These are phyloP conservation scores for Fusarium mangiferae DNA, from an alignment of 2,329 filamentous ascomycete genomes.

Conservation along the genomic window DNA sequence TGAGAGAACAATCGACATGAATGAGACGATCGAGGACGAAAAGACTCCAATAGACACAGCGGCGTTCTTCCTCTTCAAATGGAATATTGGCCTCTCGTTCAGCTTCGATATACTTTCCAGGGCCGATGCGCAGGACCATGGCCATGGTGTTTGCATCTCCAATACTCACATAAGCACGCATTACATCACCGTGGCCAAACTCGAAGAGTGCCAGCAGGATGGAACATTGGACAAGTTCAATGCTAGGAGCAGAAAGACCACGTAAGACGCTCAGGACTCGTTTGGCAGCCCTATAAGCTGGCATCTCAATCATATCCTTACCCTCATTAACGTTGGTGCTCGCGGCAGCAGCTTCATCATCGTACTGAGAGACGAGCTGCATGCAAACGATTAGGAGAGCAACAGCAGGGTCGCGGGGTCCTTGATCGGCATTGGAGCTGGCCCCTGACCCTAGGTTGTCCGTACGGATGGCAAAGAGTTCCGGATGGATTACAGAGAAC, in stretches of 20 bases:
- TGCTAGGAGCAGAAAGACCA: slow-evolving; percentile 48
- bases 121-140: slow-evolving; percentile 49
- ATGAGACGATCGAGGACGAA: slow-evolving; percentile 56
- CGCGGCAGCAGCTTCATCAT: slow-evolving; percentile 49
- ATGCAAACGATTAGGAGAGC: slow-evolving; percentile 56
- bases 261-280: slow-evolving; percentile 52
- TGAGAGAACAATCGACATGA: slow-evolving; percentile 47
- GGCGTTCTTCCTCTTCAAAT: slow-evolving; percentile 52
- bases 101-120: slow-evolving; percentile 50
- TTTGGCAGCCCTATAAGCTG: slow-evolving; percentile 53
- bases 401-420: slow-evolving; percentile 43
- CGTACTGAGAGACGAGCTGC: slow-evolving; percentile 53
- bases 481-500: slow-evolving; percentile 54
- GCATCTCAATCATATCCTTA: slow-evolving; percentile 54
- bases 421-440: slow-evolving; percentile 20
- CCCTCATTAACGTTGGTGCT: slow-evolving; percentile 42
- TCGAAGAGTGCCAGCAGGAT: slow-evolving; percentile 56
- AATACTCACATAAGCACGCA: slow-evolving; percentile 55
- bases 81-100: slow-evolving; percentile 43
- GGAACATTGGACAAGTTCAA: slow-evolving; percentile 55
- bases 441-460: slow-evolving; percentile 16
- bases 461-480: slow-evolving; percentile 49
- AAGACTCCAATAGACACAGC: slow-evolving; percentile 56
- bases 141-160: slow-evolving; percentile 54
- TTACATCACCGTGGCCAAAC: slow-evolving; percentile 56